Conservation (phyloP, 2,329 filamentous ascomycete species). For the Rachicladosporium sp. region DNA sequence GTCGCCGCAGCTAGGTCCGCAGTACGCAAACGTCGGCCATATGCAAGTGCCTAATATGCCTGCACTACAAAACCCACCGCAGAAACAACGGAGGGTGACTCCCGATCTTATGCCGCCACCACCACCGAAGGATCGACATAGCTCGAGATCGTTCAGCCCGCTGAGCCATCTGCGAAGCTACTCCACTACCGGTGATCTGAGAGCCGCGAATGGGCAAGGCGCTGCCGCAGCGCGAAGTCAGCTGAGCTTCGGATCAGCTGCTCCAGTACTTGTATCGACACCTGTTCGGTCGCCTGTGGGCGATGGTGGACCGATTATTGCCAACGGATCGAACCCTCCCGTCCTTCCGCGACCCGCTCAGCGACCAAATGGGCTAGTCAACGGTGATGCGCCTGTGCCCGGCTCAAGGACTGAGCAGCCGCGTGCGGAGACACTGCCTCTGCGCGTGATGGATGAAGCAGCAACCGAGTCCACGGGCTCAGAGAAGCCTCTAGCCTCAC, state of each 20-base stretch:
- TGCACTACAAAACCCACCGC: constrained; percentile 26
- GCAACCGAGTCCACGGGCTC: too few relatives aligned
- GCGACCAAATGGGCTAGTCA: too few relatives aligned
- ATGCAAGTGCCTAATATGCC: constrained; percentile 24
- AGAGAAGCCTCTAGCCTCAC: too few relatives aligned
- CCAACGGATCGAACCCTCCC: constrained; percentile 26
- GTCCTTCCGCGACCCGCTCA: too few relatives aligned
- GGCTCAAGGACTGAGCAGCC: not conserved
- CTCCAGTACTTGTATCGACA: not conserved
- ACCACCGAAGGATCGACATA: constrained; percentile 18
- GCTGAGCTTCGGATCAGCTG: constrained; percentile 8
- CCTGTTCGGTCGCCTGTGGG: not conserved
- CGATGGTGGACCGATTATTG: constrained; percentile 26
- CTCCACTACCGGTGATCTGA: constrained; percentile 17
- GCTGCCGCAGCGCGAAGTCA: constrained; percentile 8
- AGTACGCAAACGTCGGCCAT: constrained; percentile 16
- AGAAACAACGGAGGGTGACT: constrained; percentile 30
- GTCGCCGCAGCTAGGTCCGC: constrained; percentile 27
- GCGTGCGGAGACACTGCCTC: constrained; percentile 1
- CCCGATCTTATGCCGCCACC: constrained; percentile 27
- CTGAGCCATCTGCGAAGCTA: constrained; percentile 29
- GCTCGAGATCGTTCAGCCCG: constrained; percentile 32
- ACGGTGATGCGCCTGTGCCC: not conserved
- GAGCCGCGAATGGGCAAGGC: constrained; percentile 7
- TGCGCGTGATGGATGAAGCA: constrained; percentile 1